Evolutionary conservation across 108 stramenopile species (phyloP).

Genomic region (Aurantiochytrium sp.): DNA sequence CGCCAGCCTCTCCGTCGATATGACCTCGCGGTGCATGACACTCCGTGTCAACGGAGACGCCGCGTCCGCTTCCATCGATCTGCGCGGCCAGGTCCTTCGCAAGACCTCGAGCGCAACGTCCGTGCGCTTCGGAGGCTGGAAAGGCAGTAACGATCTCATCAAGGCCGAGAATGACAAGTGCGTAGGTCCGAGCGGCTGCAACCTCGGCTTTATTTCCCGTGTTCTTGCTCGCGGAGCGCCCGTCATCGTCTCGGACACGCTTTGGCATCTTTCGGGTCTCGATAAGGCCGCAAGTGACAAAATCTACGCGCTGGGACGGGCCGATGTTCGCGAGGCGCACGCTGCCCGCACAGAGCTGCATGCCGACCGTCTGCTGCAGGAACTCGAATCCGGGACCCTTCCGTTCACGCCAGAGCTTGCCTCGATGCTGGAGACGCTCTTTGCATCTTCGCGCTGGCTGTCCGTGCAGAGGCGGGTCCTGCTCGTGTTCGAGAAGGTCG

Average conservation of each 20-base stretch:
- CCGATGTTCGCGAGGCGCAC: not conserved
- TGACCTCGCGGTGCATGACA: not conserved
- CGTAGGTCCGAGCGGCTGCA: not conserved
- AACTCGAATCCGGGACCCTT: not conserved
- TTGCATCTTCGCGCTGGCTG: not conserved
- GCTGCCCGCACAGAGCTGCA: not conserved
- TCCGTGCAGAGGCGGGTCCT: not conserved
- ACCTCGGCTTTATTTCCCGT: not conserved
- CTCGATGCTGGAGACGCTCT: not conserved
- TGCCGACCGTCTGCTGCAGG: not conserved
- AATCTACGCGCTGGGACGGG: not conserved
- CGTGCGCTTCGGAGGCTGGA: not conserved
- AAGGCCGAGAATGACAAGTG: not conserved
- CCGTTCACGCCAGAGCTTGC: not conserved
- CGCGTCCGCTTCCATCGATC: not conserved
- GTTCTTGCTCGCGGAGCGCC: not conserved
- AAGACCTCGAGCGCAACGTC: not conserved
- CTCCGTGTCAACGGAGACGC: not conserved
- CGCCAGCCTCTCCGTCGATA: not conserved
- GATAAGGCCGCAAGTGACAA: no score
- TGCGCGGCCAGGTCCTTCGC: constrained; percentile 21
- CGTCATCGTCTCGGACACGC: not conserved
- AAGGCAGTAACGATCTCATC: not conserved
- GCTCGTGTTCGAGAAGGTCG: not conserved
- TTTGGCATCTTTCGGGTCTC: not conserved